Evolutionary conservation across 805 yeast species (phyloP).

Genomic region (Limtongia smithiae): DNA sequence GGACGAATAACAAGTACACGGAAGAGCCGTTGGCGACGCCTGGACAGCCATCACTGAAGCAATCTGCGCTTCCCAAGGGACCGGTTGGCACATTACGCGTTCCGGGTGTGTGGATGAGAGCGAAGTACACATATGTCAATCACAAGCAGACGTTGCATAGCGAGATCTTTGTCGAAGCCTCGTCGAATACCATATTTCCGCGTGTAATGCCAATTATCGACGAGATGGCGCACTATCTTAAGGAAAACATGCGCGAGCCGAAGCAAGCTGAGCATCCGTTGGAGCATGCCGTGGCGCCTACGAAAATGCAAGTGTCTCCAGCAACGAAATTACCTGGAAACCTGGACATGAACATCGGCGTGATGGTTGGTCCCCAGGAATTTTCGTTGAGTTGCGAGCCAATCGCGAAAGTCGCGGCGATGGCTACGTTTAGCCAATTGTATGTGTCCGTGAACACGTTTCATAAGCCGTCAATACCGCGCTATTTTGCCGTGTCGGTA

Average conservation of each 20-base stretch:
- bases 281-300: background rate
- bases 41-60: background rate
- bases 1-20: constrained; percentile 19
- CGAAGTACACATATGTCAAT: constrained; percentile 12
- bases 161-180: constrained; percentile 61
- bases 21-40: constrained; percentile 16
- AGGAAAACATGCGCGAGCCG: constrained; percentile 43
- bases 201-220: constrained; percentile 73
- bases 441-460: constrained; percentile 54
- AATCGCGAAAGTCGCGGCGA: constrained; percentile 85
- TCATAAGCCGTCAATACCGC: constrained; percentile 34
- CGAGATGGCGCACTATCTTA: constrained; percentile 53
- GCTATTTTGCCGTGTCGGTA: constrained; percentile 46
- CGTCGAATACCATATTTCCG: constrained; percentile 67
- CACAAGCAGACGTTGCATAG: constrained; percentile 43
- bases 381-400: constrained; percentile 87
- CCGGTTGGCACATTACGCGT: constrained; percentile 27
- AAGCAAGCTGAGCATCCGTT: background rate
- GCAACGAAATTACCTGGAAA: background rate
- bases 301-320: background rate
- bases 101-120: constrained; percentile 28
- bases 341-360: constrained; percentile 57
- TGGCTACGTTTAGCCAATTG: constrained; percentile 69
- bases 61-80: background rate
- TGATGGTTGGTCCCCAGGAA: constrained; percentile 68